These are phyloP conservation scores for Sporothrix brunneoviolacea DNA, from an alignment of 2,329 filamentous ascomycete genomes.

Conservation along the genomic window DNA sequence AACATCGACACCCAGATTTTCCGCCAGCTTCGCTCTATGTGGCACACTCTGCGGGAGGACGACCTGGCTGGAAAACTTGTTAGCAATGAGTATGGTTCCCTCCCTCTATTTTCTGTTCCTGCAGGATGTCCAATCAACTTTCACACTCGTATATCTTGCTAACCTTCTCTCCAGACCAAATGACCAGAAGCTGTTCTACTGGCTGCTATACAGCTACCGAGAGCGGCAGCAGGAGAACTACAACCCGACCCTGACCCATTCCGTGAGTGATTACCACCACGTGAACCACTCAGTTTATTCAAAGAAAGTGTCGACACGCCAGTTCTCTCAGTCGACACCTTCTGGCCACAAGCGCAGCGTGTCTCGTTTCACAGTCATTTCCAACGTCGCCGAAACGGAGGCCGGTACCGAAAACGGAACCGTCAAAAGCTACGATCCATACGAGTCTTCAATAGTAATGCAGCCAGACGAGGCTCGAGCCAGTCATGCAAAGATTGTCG, in stretches of 20 bases:
- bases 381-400: constrained; percentile 47
- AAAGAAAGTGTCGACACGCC: constrained; percentile 54
- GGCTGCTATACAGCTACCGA: constrained; percentile 72
- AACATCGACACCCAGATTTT: constrained; percentile 78
- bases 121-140: background rate
- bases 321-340: constrained; percentile 44
- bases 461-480: constrained; percentile 38
- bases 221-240: constrained; percentile 85
- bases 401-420: constrained; percentile 36
- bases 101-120: background rate
- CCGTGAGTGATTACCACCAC: constrained; percentile 86
- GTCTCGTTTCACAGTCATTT: constrained; percentile 60
- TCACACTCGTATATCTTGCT: background rate
- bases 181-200: constrained; percentile 91
- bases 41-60: constrained; percentile 76
- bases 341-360: constrained; percentile 47
- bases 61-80: constrained; percentile 63
- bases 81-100: constrained; percentile 51
- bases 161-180: constrained; percentile 53
- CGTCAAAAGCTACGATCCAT: constrained; percentile 73
- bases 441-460: constrained; percentile 57
- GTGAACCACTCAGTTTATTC: constrained; percentile 52
- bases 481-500: constrained; percentile 59
- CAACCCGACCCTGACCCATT: constrained; percentile 71
- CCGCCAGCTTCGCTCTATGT: constrained; percentile 80